Percentiles rank a stretch among this genome's conserved stretches.
Evolutionary conservation across 768 basidiomycete genomes (phyloP).

Genomic region (Hericium alpestre): DNA sequence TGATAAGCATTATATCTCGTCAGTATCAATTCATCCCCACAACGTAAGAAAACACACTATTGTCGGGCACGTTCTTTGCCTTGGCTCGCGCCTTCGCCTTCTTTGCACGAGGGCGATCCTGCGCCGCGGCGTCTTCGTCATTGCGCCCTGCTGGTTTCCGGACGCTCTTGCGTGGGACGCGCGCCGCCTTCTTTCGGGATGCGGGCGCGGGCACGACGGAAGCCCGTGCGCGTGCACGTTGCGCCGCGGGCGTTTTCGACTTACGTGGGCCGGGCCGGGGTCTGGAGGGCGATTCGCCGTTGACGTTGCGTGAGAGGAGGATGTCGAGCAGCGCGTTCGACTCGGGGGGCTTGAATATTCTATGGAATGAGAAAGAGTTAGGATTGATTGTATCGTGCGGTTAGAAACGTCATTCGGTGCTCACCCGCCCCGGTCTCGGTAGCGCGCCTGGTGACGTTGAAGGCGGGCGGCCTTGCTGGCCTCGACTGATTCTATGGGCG

Average conservation of each 20-base stretch:
- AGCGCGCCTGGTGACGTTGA: slow-evolving; percentile 53
- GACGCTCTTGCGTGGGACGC: background rate
- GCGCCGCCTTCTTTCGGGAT: background rate
- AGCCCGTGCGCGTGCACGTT: background rate
- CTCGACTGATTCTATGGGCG: slow-evolving; percentile 30
- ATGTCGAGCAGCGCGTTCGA: slow-evolving; percentile 42
- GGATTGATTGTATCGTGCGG: background rate
- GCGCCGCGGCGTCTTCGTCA: too few relatives aligned
- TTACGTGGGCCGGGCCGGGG: background rate
- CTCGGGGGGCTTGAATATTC: slow-evolving; percentile 43
- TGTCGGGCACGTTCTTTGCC: too few relatives aligned
- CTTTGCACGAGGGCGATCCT: too few relatives aligned
- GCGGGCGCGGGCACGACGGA: background rate
- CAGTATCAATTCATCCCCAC: too few relatives aligned
- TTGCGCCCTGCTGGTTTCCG: background rate
- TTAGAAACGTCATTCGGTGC: background rate
- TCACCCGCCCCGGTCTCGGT: slow-evolving; percentile 44
- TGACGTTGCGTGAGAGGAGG: slow-evolving; percentile 38
- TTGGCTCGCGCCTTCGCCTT: too few relatives aligned
- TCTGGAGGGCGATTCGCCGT: slow-evolving; percentile 36
- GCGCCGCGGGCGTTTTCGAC: background rate
- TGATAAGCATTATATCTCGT: too few relatives aligned
- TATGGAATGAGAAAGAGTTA: slow-evolving; percentile 11
- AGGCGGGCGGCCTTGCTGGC: slow-evolving; percentile 53
- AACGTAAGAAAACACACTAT: too few relatives aligned